These are phyloP conservation scores for Waitea zeae DNA, from an alignment of 1,284 basidiomycete genomes.

Conservation along the genomic window DNA sequence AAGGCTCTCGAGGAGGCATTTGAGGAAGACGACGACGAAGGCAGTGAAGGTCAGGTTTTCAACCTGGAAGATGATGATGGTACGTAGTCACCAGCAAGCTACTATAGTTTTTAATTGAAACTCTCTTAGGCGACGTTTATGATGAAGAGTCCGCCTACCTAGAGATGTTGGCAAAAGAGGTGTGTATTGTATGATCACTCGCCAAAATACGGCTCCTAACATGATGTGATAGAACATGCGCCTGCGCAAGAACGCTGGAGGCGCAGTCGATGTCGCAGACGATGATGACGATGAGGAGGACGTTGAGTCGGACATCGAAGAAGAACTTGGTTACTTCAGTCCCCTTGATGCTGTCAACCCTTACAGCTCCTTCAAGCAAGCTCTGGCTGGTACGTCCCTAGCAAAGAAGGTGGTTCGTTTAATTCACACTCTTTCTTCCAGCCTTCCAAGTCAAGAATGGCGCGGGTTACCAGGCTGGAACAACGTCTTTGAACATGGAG, in stretches of 20 bases:
- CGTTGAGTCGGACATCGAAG: conserved; percentile 41
- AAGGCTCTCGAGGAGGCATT: conserved; percentile 43
- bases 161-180: conserved; percentile 69
- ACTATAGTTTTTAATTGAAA: conserved; percentile 5
- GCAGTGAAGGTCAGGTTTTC: conserved; percentile 38
- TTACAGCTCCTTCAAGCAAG: conserved; percentile 56
- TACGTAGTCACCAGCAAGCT: conserved; percentile 13
- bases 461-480: conserved; percentile 47
- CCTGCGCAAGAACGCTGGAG: no score
- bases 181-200: no score
- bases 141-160: conserved; percentile 73
- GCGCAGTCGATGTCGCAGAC: no score
- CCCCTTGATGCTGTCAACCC: conserved; percentile 59
- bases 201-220: no score
- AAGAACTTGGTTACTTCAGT: conserved; percentile 69
- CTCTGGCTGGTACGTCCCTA: conserved; percentile 39
- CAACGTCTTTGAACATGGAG: conserved; percentile 50
- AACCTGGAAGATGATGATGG: conserved; percentile 63
- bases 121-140: conserved; percentile 53
- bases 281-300: conserved; percentile 21
- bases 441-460: conserved; percentile 60
- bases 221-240: no score
- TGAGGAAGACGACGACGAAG: conserved; percentile 40
- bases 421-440: conserved; percentile 13
- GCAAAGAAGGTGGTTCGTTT: conserved; percentile 1